Evolutionary conservation across 345 rosid species (phyloP).

Genomic region (Salix caprea): DNA sequence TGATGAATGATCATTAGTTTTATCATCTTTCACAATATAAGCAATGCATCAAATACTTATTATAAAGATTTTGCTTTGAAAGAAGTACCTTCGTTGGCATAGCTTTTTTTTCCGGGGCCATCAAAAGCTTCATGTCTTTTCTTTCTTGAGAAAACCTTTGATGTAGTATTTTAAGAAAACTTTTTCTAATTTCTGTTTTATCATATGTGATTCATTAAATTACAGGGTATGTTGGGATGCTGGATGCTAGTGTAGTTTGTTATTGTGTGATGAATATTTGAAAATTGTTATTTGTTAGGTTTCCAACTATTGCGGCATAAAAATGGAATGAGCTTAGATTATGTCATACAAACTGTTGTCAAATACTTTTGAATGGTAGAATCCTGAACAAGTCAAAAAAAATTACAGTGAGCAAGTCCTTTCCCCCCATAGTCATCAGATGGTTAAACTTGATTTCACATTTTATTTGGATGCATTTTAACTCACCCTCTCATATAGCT

Average conservation of each 20-base stretch:
- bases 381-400: not conserved
- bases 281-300: not conserved
- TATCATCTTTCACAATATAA: not conserved
- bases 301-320: not conserved
- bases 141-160: not conserved
- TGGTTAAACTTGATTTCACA: not conserved
- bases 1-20: not conserved
- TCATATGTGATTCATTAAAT: not conserved
- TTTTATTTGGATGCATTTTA: not conserved
- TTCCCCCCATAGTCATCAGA: not conserved
- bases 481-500: slow-evolving; percentile 7
- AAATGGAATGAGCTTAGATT: not conserved
- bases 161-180: not conserved
- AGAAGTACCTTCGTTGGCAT: not conserved
- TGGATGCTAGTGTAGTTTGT: not conserved
- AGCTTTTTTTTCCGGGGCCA: not conserved
- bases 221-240: not conserved
- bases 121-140: not conserved
- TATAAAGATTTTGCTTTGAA: not conserved
- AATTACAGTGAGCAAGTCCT: not conserved
- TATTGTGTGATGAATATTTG: not conserved
- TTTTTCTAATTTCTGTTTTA: not conserved
- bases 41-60: not conserved
- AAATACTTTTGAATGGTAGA: not conserved
- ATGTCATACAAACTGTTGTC: slow-evolving; percentile 2